Evolutionary conservation across 345 rosid genomes (phyloP), one percentile per base, ranked within the genome.

Genomic region (Draba incana): DNA sequence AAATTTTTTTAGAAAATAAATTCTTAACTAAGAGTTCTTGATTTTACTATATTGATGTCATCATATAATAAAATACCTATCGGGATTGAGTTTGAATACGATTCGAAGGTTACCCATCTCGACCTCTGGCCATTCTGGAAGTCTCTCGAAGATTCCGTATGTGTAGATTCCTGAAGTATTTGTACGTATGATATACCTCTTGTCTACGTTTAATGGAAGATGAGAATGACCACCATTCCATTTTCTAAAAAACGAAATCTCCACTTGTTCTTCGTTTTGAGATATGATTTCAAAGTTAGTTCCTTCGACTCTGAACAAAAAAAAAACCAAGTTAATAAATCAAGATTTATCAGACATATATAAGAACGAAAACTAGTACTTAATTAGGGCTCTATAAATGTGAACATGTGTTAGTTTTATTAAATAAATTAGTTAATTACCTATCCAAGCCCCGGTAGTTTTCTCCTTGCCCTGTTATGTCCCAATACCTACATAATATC

Each of bases 141-240:
- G 69, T 79, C 90, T 88, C 71, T 91, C 88, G 30, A 80, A 91
- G 62, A 91, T 86, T 59, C 92, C 90, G n/a, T 91, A 88, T 2
- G 86, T 75, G 83, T 91, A 91, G 79, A 91, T 81, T 20, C 97
- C 97, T 8, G 89, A 79, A 3, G 83, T 81, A 64, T 80, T 63
- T 6, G 81, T 74, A 16, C 86, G 91, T 84, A 91, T 84, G 14
- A 88, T 75, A 62, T 79, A 88, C 77, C 92, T 80, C 72, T 83
- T 86, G 70, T 86, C 87, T 47, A 84, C 72, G 68, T 81, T 86
- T 33, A 86, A 78, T n/a, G 92, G 87, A 33, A 33, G 2, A 33
- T 33, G 37, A 25, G 71, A 14, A 64, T n/a, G n/a, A n/a, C 75
- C 82, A 44, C 70, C 67, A 64, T 74, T 74, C 79, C 84, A 86